Percentiles rank a stretch among this genome's conserved stretches.
phyloP scores from a whole-genome alignment of 352 stramenopile species.

The Globisporangium echinulatum region DNA sequence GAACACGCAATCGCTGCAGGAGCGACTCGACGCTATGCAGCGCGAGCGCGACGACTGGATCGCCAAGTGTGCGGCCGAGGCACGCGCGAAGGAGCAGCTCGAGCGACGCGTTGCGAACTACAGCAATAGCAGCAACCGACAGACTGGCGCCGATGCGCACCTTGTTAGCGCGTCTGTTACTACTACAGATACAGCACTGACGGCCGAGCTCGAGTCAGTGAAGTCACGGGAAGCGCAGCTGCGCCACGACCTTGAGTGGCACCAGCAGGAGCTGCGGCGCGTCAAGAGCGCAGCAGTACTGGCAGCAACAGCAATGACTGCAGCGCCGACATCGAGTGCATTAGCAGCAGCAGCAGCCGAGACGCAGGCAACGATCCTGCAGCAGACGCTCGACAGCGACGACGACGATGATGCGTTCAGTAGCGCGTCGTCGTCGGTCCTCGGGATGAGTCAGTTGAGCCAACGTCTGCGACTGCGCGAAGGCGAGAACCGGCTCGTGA shows the following conservation, averaged over 20 bases:
- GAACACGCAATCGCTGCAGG: constrained; percentile 28
- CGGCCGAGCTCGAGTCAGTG: constrained; percentile 25
- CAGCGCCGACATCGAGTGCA: constrained; percentile 1
- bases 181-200: not conserved
- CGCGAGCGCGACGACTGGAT: constrained; percentile 49
- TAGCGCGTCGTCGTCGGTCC: constrained; percentile 36
- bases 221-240: constrained; percentile 42
- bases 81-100: constrained; percentile 28
- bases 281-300: constrained; percentile 18
- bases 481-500: constrained; percentile 67
- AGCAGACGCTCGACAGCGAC: constrained; percentile 38
- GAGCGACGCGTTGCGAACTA: constrained; percentile 20
- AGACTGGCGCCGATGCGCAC: constrained; percentile 7
- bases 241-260: constrained; percentile 52
- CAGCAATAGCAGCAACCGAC: constrained; percentile 1
- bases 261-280: constrained; percentile 46
- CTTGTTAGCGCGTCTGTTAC: too few relatives aligned
- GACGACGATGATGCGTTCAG: constrained; percentile 21
- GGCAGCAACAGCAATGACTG: not conserved
- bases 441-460: constrained; percentile 71
- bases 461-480: constrained; percentile 67
- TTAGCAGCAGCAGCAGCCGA: constrained; percentile 5
- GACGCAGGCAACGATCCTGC: constrained; percentile 55
- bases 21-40: constrained; percentile 28
- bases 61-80: constrained; percentile 28